Evolutionary conservation across 2,329 filamentous ascomycete species (phyloP).

Genomic region (Elsinoe perseae): DNA sequence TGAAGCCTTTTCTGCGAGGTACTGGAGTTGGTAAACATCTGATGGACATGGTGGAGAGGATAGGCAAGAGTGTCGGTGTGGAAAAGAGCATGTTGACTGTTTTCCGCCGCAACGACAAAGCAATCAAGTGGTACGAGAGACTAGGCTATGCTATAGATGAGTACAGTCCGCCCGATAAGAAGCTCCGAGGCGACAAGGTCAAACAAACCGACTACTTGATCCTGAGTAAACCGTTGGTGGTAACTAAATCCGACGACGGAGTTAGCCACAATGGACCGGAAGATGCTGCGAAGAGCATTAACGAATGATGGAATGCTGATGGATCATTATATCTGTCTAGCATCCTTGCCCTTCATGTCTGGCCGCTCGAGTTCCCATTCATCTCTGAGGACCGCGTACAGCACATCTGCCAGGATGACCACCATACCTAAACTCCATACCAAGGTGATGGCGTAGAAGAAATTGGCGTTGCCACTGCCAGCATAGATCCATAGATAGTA

Average conservation of each 20-base stretch:
- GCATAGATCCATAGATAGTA: slow-evolving; percentile 98
- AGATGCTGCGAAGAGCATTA: too few species aligned
- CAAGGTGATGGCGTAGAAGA: slow-evolving; percentile 98
- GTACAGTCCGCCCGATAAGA: slow-evolving; percentile 44
- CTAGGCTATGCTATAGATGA: slow-evolving; percentile 50
- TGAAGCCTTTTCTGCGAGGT: slow-evolving; percentile 50
- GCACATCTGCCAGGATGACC: slow-evolving; percentile 74
- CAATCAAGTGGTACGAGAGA: slow-evolving; percentile 53
- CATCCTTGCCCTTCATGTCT: slow-evolving; percentile 81
- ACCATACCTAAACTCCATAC: slow-evolving; percentile 92
- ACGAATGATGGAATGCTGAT: slow-evolving; percentile 25
- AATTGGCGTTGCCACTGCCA: slow-evolving; percentile 95
- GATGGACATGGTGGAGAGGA: slow-evolving; percentile 48
- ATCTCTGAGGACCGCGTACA: slow-evolving; percentile 83
- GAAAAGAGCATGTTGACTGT: slow-evolving; percentile 68
- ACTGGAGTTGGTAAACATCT: slow-evolving; percentile 55
- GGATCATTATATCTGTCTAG: slow-evolving; percentile 62
- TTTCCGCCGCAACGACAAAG: slow-evolving; percentile 54
- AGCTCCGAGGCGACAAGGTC: slow-evolving; percentile 42
- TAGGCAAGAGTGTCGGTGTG: slow-evolving; percentile 50
- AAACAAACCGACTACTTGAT: slow-evolving; percentile 47
- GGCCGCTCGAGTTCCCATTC: slow-evolving; percentile 91
- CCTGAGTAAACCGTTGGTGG: slow-evolving; percentile 37
- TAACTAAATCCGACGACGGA: not conserved
- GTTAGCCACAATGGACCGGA: not conserved